Evolutionary conservation across 83 land plant species (phyloP).

Genomic region (Picea engelmannii): DNA sequence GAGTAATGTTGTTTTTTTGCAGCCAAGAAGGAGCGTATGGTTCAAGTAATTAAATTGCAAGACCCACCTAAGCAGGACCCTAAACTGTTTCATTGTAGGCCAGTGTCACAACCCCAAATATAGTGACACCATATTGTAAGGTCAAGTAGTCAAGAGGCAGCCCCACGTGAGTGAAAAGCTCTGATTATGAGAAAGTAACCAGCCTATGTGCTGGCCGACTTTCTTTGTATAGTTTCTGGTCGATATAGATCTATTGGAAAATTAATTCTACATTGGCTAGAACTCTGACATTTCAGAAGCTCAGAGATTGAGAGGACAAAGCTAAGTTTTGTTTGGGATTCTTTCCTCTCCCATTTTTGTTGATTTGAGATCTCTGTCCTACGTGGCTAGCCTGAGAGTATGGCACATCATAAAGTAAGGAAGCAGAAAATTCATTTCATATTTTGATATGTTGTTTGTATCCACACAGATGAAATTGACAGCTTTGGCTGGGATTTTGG

Average conservation of each 20-base stretch:
- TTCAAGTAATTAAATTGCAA: conserved; percentile 71
- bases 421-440: neutral
- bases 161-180: neutral
- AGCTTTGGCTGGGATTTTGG: neutral
- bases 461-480: conserved; percentile 2
- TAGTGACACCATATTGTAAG: conserved; percentile 5
- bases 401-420: neutral
- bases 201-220: neutral
- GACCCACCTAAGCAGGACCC: conserved; percentile 56
- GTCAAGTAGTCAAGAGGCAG: conserved; percentile 1
- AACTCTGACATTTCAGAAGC: neutral
- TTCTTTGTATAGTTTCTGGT: neutral
- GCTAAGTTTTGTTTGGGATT: no score
- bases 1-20: conserved; percentile 17
- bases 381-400: neutral
- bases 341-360: conserved; percentile 8
- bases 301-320: neutral
- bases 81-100: conserved; percentile 26
- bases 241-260: neutral
- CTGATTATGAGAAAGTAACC: neutral
- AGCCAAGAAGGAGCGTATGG: conserved; percentile 78
- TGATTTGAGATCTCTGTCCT: neutral
- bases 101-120: conserved; percentile 28
- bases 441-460: neutral
- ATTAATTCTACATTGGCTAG: neutral